A percentile compares a stretch with the other conserved stretches of the same genome.
Conservation (phyloP, 164 flowering plant genomes). For the Aristolochia contorta region DNA sequence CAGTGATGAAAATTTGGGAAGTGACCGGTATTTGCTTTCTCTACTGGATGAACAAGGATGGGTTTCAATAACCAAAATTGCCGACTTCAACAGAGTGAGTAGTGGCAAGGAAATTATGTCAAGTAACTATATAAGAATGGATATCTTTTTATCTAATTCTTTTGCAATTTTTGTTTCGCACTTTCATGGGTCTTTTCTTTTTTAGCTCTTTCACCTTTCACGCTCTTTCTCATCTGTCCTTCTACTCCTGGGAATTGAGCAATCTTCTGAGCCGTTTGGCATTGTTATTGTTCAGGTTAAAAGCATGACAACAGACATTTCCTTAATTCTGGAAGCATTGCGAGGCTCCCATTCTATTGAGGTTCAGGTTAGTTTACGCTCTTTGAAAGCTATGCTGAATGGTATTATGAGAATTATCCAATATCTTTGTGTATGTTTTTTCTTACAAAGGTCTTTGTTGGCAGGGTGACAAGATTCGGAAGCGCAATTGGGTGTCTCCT, state of each 20-base stretch:
- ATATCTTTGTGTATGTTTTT: no score
- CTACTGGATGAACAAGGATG: constrained; percentile 88
- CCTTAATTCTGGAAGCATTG: constrained; percentile 71
- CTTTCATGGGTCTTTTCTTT: not conserved
- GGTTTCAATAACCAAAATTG: constrained; percentile 65
- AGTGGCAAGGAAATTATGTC: not conserved
- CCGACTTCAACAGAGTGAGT: constrained; percentile 78
- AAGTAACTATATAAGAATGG: not conserved
- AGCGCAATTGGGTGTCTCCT: constrained; percentile 54
- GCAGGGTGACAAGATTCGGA: constrained; percentile 70
- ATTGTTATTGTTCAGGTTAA: constrained; percentile 45
- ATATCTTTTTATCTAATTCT: not conserved
- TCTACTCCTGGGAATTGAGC: not conserved
- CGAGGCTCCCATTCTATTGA: constrained; percentile 51
- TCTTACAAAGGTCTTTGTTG: not conserved
- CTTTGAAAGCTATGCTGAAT: no score
- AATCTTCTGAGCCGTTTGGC: not conserved
- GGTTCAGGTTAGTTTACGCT: constrained; percentile 52
- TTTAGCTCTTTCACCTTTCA: not conserved
- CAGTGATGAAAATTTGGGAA: constrained; percentile 82
- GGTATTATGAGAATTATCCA: no score
- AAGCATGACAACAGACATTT: constrained; percentile 58
- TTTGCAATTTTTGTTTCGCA: no score
- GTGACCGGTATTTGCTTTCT: constrained; percentile 55
- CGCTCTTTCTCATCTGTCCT: not conserved